Conservation (phyloP, 805 yeast species). For the Schwanniomyces sp. region DNA sequence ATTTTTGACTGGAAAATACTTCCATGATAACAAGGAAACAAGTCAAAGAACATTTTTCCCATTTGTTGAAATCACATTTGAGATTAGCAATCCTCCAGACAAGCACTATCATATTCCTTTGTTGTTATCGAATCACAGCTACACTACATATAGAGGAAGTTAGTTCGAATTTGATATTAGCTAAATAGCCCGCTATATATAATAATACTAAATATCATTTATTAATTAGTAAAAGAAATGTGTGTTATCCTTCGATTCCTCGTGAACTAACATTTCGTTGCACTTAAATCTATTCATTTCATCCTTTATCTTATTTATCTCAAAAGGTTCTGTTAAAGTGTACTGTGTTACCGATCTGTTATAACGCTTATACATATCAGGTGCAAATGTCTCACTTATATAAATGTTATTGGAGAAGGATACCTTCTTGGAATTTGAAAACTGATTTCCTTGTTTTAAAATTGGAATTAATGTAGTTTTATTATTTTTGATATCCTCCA, state of each 20-base stretch:
- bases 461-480: constrained; percentile 9
- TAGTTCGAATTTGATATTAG: constrained; percentile 16
- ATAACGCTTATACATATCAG: constrained; percentile 53
- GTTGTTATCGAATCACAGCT: constrained; percentile 79
- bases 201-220: not conserved
- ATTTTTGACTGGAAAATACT: constrained; percentile 74
- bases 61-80: constrained; percentile 76
- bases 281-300: constrained; percentile 67
- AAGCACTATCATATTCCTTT: constrained; percentile 89
- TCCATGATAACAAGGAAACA: constrained; percentile 26
- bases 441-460: constrained; percentile 8
- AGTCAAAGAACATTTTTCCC: constrained; percentile 73
- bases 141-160: constrained; percentile 89
- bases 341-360: constrained; percentile 53
- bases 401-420: constrained; percentile 47
- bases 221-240: constrained; percentile 55
- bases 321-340: constrained; percentile 48
- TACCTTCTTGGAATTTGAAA: constrained; percentile 26
- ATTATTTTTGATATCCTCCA: constrained; percentile 13
- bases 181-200: not conserved
- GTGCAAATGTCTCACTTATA: constrained; percentile 53
- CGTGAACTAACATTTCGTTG: constrained; percentile 68
- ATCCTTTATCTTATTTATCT: constrained; percentile 55
- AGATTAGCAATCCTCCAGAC: constrained; percentile 64
- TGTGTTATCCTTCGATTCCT: constrained; percentile 56